Evolutionary conservation across 2,329 filamentous ascomycete species (phyloP).

Genomic region (Cercospora brassicicola): DNA sequence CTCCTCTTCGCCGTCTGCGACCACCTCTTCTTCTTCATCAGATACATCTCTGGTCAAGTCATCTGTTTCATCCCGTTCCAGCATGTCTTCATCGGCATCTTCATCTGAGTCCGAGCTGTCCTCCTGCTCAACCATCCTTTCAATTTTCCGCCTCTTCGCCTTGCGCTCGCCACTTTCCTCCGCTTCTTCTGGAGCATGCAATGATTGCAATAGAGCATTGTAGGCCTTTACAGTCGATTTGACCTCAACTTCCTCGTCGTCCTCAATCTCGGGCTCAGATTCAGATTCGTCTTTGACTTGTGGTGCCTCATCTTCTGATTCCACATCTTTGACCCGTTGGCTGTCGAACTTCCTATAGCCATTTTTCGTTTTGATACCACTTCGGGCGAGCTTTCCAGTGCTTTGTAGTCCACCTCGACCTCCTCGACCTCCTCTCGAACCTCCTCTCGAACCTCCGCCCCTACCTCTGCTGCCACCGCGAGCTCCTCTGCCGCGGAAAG

Average conservation of each 20-base stretch:
- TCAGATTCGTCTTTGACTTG: conserved; percentile 29
- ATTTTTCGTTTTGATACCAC: conserved; percentile 37
- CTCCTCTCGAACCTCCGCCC: conserved; percentile 28
- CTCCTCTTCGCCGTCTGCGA: conserved; percentile 23
- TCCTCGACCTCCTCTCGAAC: conserved; percentile 33
- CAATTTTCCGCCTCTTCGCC: conserved; percentile 57
- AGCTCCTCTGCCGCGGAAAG: conserved; percentile 35
- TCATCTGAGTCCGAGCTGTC: conserved; percentile 47
- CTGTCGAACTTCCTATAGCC: conserved; percentile 41
- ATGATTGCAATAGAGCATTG: conserved; percentile 57
- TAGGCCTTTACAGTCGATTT: conserved; percentile 49
- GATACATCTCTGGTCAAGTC: conserved; percentile 41
- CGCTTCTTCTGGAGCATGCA: conserved; percentile 44
- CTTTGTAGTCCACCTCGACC: conserved; percentile 27
- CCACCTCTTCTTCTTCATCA: conserved; percentile 18
- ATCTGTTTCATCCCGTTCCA: conserved; percentile 51
- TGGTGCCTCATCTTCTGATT: conserved; percentile 29
- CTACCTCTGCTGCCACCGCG: conserved; percentile 31
- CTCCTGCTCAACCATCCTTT: conserved; percentile 24
- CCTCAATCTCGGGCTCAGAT: conserved; percentile 29
- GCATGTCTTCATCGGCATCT: conserved; percentile 43
- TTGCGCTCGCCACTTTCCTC: conserved; percentile 46
- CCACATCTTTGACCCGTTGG: conserved; percentile 37
- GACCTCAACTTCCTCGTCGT: conserved; percentile 38
- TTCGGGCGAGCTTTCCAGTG: conserved; percentile 33